Percentiles rank a stretch among this genome's conserved stretches.
phyloP scores from a whole-genome alignment of 1,139 yeast genomes.

The Blastobotrys apis region DNA sequence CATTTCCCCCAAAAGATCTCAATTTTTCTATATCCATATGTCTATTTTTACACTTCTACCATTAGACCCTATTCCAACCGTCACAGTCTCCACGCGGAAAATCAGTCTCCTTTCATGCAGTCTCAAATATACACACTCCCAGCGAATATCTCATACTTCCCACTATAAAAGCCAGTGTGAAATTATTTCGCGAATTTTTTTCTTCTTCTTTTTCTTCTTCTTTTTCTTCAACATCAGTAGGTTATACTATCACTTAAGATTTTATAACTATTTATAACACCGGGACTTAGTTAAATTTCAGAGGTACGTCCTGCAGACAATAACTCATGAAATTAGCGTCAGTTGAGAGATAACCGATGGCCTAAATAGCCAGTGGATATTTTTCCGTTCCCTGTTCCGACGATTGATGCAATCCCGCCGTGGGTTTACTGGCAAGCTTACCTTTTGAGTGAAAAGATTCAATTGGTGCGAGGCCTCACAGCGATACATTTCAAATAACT shows the following conservation, averaged over 20 bases:
- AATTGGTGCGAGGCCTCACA: constrained; percentile 26
- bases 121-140: not conserved
- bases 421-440: constrained; percentile 26
- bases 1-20: too few relatives aligned
- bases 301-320: constrained; percentile 25
- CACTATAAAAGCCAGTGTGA: constrained; percentile 11
- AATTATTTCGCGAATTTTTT: too few relatives aligned
- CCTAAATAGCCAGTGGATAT: constrained; percentile 32
- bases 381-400: constrained; percentile 34
- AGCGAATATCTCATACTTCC: not conserved
- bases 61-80: too few relatives aligned
- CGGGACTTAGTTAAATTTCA: constrained; percentile 24
- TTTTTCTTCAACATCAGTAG: constrained; percentile 30
- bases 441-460: constrained; percentile 18
- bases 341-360: constrained; percentile 31
- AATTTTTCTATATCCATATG: too few relatives aligned
- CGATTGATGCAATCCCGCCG: constrained; percentile 23
- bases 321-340: constrained; percentile 21
- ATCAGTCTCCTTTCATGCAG: not conserved
- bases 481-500: constrained; percentile 23
- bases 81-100: too few relatives aligned
- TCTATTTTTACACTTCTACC: too few relatives aligned
- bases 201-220: constrained; percentile 16
- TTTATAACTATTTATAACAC: constrained; percentile 24
- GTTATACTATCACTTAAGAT: constrained; percentile 31